phyloP scores from a whole-genome alignment of 495 filamentous ascomycete genomes.

The Ramalina peruviana region DNA sequence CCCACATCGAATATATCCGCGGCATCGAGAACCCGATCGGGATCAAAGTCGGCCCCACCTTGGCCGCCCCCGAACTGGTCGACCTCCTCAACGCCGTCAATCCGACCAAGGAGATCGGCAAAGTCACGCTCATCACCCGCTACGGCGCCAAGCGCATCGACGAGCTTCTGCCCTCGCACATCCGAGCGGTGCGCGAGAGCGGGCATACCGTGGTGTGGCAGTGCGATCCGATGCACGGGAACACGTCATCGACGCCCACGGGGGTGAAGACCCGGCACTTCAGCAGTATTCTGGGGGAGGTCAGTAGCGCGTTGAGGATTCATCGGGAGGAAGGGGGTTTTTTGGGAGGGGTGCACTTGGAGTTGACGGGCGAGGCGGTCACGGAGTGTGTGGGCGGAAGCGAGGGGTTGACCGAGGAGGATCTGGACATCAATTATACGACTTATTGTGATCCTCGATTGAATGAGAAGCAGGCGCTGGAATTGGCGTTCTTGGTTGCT shows the following conservation, averaged over 20 bases:
- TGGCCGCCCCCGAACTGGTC: slow-evolving; percentile 57
- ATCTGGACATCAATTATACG: slow-evolving; percentile 75
- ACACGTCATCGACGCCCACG: slow-evolving; percentile 43
- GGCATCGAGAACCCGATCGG: slow-evolving; percentile 92
- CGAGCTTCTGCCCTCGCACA: slow-evolving; percentile 62
- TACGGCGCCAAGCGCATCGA: slow-evolving; percentile 70
- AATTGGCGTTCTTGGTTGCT: slow-evolving; percentile 86
- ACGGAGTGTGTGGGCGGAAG: slow-evolving; percentile 93
- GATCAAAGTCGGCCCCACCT: slow-evolving; percentile 86
- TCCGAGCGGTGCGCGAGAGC: slow-evolving; percentile 59
- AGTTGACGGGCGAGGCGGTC: slow-evolving; percentile 88
- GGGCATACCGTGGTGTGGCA: slow-evolving; percentile 83
- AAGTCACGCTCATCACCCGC: slow-evolving; percentile 89
- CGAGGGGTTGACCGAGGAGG: slow-evolving; percentile 73
- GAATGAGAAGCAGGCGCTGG: slow-evolving; percentile 95
- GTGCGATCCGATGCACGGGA: slow-evolving; percentile 97
- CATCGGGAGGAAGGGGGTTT: slow-evolving; percentile 71
- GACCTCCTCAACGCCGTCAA: slow-evolving; percentile 71
- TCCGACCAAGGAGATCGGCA: slow-evolving; percentile 65
- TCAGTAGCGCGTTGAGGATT: slow-evolving; percentile 63
- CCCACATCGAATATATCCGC: slow-evolving; percentile 94
- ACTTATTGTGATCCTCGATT: slow-evolving; percentile 90
- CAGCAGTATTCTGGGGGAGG: slow-evolving; percentile 69
- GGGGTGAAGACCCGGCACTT: slow-evolving; percentile 82
- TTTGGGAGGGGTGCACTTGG: slow-evolving; percentile 87